Percentiles rank a stretch among this genome's conserved stretches.
Evolutionary conservation across 495 filamentous ascomycete species (phyloP).

Genomic region (Friedmanniomyces simplex): DNA sequence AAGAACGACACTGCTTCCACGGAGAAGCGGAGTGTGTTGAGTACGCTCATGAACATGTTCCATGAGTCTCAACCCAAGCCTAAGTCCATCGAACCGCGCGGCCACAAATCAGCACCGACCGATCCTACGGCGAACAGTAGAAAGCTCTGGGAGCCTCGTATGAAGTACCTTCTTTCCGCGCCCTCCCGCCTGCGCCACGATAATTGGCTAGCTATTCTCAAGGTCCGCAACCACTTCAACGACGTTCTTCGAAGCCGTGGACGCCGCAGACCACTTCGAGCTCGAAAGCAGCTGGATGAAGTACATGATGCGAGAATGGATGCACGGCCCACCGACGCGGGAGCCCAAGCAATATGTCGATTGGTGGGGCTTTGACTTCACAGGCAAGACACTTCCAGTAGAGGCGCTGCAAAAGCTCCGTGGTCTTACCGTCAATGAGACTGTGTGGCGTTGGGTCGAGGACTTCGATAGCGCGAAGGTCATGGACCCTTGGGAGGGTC

Average conservation of each 20-base stretch:
- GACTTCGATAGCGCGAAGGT: not conserved
- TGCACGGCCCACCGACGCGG: not conserved
- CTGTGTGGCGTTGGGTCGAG: not conserved
- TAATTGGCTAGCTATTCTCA: not conserved
- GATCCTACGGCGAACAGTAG: not conserved
- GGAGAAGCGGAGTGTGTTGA: not conserved
- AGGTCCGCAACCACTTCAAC: not conserved
- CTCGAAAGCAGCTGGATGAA: not conserved
- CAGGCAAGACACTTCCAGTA: not conserved
- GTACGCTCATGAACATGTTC: not conserved
- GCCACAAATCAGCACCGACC: no score
- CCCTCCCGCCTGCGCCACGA: not conserved
- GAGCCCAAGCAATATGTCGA: not conserved
- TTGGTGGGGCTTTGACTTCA: not conserved
- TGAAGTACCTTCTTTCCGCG: not conserved
- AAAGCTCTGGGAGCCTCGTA: not conserved
- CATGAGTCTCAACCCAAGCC: not conserved
- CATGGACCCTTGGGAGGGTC: not conserved
- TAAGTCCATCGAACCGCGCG: no score
- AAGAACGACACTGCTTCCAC: not conserved
- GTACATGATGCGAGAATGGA: not conserved
- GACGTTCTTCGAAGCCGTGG: not conserved
- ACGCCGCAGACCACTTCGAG: not conserved
- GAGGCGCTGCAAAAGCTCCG: not conserved
- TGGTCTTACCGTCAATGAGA: not conserved